Conservation (phyloP, 2,329 filamentous ascomycete genomes). For the Trichophyton rubrum region DNA sequence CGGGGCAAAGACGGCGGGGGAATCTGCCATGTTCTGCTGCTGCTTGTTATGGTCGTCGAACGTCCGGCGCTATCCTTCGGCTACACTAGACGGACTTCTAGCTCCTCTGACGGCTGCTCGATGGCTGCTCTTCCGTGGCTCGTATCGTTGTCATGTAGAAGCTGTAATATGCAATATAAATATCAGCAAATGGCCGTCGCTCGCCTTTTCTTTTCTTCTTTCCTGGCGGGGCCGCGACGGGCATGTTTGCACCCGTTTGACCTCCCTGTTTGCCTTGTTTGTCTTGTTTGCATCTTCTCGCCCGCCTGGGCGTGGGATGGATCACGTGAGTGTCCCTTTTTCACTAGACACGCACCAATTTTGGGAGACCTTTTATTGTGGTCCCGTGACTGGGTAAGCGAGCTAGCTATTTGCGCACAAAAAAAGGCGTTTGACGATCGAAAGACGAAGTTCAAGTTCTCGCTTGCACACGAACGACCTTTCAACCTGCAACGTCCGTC, state of each 20-base stretch:
- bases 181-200: neutral
- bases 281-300: neutral
- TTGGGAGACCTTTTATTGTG: too few relatives aligned
- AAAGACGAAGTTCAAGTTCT: constrained; percentile 12
- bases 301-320: neutral
- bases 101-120: neutral
- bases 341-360: constrained; percentile 13
- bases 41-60: too few relatives aligned
- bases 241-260: neutral
- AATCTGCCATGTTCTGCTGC: constrained; percentile 32
- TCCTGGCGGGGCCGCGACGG: neutral
- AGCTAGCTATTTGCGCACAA: constrained; percentile 31
- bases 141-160: neutral
- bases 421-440: constrained; percentile 3
- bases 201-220: neutral
- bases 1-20: constrained; percentile 46
- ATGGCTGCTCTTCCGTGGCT: neutral
- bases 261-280: neutral
- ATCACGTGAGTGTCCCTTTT: constrained; percentile 7
- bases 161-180: neutral
- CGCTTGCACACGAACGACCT: constrained; percentile 7
- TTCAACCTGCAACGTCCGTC: neutral
- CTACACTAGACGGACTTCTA: too few relatives aligned
- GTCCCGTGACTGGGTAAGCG: constrained; percentile 24
- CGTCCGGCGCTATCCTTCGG: neutral